phyloP scores from a whole-genome alignment of 164 flowering plant genomes.

The Dillenia turbinata region DNA sequence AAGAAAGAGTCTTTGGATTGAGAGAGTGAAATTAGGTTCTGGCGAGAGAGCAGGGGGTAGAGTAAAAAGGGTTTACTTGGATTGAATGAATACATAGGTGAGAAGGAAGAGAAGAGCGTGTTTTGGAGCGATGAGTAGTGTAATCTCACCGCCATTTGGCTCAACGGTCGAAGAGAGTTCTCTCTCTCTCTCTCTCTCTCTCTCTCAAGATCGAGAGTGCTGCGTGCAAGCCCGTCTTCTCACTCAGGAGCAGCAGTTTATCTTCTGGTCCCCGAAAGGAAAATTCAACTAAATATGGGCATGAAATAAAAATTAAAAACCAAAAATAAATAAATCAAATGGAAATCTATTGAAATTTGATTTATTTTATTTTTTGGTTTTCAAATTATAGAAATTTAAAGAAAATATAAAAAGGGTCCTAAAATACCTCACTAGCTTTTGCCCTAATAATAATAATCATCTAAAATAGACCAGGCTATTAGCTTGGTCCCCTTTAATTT shows the following conservation, averaged over 20 bases:
- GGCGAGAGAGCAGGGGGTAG: constrained; percentile 25
- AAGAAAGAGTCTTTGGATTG: constrained; percentile 20
- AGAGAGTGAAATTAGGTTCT: constrained; percentile 11
- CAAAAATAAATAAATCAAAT: not conserved
- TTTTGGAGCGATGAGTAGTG: constrained; percentile 33
- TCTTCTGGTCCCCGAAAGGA: not conserved
- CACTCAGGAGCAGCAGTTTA: not conserved
- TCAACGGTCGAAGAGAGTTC: not conserved
- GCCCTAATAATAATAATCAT: too few species aligned
- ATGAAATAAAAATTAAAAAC: not conserved
- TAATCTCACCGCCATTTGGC: constrained; percentile 47
- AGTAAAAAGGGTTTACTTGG: constrained; percentile 13
- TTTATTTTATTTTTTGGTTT: too few species aligned
- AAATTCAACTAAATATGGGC: not conserved
- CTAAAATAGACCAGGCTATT: too few species aligned
- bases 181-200: not conserved
- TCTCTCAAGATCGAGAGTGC: not conserved
- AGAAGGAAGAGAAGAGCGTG: constrained; percentile 31
- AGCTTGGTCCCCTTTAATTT: too few species aligned
- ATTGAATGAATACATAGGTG: constrained; percentile 28
- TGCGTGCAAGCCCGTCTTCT: not conserved
- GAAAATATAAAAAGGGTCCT: too few species aligned
- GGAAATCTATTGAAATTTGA: not conserved
- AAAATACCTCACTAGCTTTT: too few species aligned
- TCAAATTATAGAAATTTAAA: too few species aligned